phyloP scores from a whole-genome alignment of 495 filamentous ascomycete genomes.

The Xylaria palmicola region DNA sequence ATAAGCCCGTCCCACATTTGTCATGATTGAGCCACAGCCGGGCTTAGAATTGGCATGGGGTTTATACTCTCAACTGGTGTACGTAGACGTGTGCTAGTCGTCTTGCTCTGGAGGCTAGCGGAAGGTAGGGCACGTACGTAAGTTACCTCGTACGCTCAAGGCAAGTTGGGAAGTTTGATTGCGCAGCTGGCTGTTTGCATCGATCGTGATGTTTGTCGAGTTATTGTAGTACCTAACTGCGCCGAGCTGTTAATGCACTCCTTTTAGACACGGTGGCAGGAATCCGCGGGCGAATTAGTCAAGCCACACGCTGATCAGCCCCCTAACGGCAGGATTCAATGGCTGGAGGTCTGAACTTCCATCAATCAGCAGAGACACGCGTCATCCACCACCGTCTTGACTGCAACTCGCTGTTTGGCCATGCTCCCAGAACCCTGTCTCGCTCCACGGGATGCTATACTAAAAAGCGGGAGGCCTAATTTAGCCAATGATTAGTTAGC shows the following conservation, averaged over 20 bases:
- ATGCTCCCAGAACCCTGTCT: neutral
- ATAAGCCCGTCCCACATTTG: neutral
- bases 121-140: too few species aligned
- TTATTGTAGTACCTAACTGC: too few species aligned
- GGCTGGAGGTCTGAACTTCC: neutral
- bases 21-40: neutral
- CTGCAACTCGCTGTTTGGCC: neutral
- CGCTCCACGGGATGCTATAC: neutral
- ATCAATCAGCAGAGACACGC: neutral
- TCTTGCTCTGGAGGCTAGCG: too few species aligned
- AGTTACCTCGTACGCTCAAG: too few species aligned
- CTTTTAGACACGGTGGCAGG: neutral
- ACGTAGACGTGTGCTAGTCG: too few species aligned
- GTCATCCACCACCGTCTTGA: neutral
- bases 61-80: too few species aligned
- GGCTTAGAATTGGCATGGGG: neutral
- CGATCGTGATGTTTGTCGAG: too few species aligned
- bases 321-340: neutral
- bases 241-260: too few species aligned
- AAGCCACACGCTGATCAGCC: neutral
- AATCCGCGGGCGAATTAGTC: constrained; percentile 2
- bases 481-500: neutral
- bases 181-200: too few species aligned
- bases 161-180: too few species aligned
- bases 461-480: neutral